Percentiles rank a stretch among this genome's conserved stretches.
phyloP scores from a whole-genome alignment of 306 rosid genomes.

The Gastrolobium bilobum region DNA sequence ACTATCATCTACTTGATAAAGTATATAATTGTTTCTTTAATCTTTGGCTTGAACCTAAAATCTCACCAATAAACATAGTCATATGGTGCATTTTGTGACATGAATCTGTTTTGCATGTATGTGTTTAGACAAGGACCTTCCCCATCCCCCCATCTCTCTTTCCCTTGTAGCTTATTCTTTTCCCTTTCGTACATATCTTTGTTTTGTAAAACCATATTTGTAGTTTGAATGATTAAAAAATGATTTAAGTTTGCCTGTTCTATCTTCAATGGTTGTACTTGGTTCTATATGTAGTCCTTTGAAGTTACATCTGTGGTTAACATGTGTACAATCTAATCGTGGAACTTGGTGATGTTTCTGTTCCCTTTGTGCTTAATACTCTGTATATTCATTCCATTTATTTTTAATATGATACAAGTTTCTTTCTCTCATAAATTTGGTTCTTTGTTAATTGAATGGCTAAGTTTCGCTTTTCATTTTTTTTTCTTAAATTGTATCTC shows the following conservation, averaged over 20 bases:
- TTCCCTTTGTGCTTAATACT: slow-evolving; percentile 22
- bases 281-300: slow-evolving; percentile 23
- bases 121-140: background rate
- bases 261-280: slow-evolving; percentile 10
- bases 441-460: slow-evolving; percentile 27
- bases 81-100: background rate
- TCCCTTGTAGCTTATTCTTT: background rate
- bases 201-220: background rate
- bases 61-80: slow-evolving; percentile 3
- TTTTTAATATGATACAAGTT: slow-evolving; percentile 9
- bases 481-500: slow-evolving; percentile 2
- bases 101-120: background rate
- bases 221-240: slow-evolving; percentile 11
- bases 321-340: slow-evolving; percentile 9
- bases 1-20: slow-evolving; percentile 40
- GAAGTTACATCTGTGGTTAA: slow-evolving; percentile 21
- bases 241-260: slow-evolving; percentile 23
- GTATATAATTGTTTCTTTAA: slow-evolving; percentile 14
- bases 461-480: background rate
- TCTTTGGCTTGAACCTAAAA: slow-evolving; percentile 43
- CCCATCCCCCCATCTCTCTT: background rate
- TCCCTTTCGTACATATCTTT: background rate
- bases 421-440: slow-evolving; percentile 26
- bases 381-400: background rate
- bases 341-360: slow-evolving; percentile 3